Evolutionary conservation across 1,284 basidiomycete species (phyloP), one percentile per base, ranked within the genome.

Genomic region (Caloboletus firmus): DNA sequence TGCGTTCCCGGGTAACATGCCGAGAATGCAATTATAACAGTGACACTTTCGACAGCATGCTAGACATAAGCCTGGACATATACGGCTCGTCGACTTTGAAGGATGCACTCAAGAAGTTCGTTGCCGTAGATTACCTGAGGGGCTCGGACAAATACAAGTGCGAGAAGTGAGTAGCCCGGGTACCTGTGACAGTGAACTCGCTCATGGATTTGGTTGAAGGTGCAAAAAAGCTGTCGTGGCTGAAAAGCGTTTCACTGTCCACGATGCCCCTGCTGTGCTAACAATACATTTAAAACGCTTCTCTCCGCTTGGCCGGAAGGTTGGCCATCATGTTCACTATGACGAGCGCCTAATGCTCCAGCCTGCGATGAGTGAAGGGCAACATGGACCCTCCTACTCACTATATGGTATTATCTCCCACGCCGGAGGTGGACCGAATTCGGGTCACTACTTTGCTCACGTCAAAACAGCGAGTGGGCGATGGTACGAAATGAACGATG

Each of bases 221-320:
- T 97, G 95, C 79, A 94, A 94, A 72, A 89, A 85, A 66, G 80
- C 84, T 45, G 94, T 96, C 45, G 81, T 85, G 54, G 95, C 95
- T 5, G 85, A 91, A 62, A 98, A 98, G 72, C 82, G 82, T 32
- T 94, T 97, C 69, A 91, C 89, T 15, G 77, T 99, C 51, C 85
- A 96, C 52, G 82, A 93, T 54, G 91, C 95, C 2, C 97, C 97
- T 1, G 74, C 84, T 20, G 87, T 95, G n/a, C 80, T 99, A 34
- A 98, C 95, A 0, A 79, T 99, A n/a, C 97, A 99, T 67, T 77
- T 99, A 39, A 99, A 99, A 75, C 86, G 97, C 18, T 99, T 99
- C 72, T 90, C 91, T 11, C 90, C 92, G 0, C 78, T 91, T 47
- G 96, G 96, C 20, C 81, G 87, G 55, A 98, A 98, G 75, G 86